Base-by-base conservation (phyloP, 495 filamentous ascomycete genomes). In the Penicillium bovifimosum region DNA sequence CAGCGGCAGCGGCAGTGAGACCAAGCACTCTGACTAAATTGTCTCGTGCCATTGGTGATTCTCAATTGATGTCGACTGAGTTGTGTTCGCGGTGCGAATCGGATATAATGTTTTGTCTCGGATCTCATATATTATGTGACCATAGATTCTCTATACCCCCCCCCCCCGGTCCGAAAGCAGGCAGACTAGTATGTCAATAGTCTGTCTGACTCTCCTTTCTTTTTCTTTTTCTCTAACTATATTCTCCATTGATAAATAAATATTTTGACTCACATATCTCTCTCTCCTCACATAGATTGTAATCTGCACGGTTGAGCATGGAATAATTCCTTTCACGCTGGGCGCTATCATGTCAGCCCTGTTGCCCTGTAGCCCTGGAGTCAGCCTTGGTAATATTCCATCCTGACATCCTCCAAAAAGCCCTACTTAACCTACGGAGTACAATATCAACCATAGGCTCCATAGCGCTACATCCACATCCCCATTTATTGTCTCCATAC, bases 1-100 rank as follows among this genome's bases (percentile, higher is more conserved):
- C 67, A 58, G 64, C 40, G 49, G 55, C 33, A 57, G 55, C 51
- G 49, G 55, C 33, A 57, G 55, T 49, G 52, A 65, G 9, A 53
- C 56, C 33, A 65, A 69, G 61, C 31, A 55, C 41, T 36, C 33
- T 31, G 59, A 65, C 6, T 65, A 62, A 55, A 50, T 32, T n/a
- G 13, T 42, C 24, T 34, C 9, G 9, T n/a, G 13, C 7, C 39
- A 17, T 29, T 26, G 14, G 7, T 27, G 32, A 26, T 7, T 1
- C n/a, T 41, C 26, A n/a, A 32, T 51, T 28, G 31, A 27, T 35
- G 16, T 42, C 38, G 27, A 33, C 28, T 42, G 14, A 24, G 28
- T 31, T 5, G 17, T 2, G n/a, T 41, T 31, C 41, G 41, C 27
- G 26, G 26, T 11, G 41, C 41, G 27, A 43, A 43, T 43, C n/a